Evolutionary conservation across 768 basidiomycete species (phyloP), one percentile per base, ranked within the genome.

Genomic region (Hirschioporus abietinus): DNA sequence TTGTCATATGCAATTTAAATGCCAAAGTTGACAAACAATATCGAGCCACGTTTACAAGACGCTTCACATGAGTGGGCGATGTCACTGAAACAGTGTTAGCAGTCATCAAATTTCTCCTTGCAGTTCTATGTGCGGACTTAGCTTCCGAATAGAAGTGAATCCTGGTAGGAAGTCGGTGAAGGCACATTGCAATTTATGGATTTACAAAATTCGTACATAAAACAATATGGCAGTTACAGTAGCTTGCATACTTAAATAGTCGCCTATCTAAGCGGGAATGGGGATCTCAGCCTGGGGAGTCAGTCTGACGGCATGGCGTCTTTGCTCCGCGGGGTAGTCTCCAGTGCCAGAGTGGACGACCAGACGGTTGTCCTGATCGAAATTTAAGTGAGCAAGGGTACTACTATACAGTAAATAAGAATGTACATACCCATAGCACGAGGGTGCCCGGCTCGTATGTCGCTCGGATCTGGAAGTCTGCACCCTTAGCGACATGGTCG

Each of bases 401-500:
- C 12, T 5, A 52, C 5, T 20, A 27, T 34, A 62, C 25, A 36
- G 59, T 12, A 12, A 64, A 52, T 35, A 57, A 68, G 27, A 64
- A 7, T 5, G 35, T 66, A 66, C 80, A 65, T 67, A 82, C 83
- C 85, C 86, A 87, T 62, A 86, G 80, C 15, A 84, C 83, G 24
- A 86, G 83, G 9, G 83, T 86, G 10, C 84, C 84, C 5, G 83
- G 82, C 68, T 79, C 73, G 69, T 85, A 86, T 0, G 71, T 76
- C 3, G 80, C 84, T 60, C 84, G 77, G 35, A 85, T 76, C 63
- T 83, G 82, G 75, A 82, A 82, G 71, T 85, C 83, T 0, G 80
- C 72, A 60, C 83, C 82, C 73, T 84, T 84, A 30, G 78, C 71
- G 67, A 83, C 78, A 66, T 85, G 84, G 71, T 84, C 81, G 74